A percentile compares a stretch with the other conserved stretches of the same genome.
phyloP scores from a whole-genome alignment of 208 protist genomes.

The Histomonas meleagridis region DNA sequence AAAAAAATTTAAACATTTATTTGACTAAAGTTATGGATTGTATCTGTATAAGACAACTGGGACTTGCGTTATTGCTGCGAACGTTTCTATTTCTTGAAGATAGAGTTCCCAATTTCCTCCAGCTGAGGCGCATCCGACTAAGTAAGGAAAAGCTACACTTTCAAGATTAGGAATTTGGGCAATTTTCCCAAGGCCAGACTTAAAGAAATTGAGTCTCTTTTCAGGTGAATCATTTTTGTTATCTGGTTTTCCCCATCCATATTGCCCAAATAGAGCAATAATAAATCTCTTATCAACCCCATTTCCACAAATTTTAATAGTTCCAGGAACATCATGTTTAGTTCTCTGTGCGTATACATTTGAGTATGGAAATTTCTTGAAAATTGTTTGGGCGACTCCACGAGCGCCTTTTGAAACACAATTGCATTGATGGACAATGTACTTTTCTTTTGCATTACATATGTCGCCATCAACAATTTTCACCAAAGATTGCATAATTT shows the following conservation, averaged over 20 bases:
- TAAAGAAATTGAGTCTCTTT: neutral
- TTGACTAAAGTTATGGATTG: too few species aligned
- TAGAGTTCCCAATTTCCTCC: neutral
- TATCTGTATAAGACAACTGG: constrained; percentile 7
- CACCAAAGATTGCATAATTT: too few species aligned
- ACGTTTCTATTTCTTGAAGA: neutral
- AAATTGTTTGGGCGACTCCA: neutral
- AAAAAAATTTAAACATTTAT: too few species aligned
- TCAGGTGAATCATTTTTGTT: neutral
- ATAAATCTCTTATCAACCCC: neutral
- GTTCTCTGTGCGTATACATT: neutral
- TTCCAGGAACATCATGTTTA: neutral
- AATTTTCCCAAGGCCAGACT: neutral
- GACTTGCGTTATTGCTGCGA: neutral
- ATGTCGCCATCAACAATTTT: neutral
- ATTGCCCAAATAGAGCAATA: neutral
- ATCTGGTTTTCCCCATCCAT: neutral
- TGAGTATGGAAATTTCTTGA: neutral
- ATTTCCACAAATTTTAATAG: neutral
- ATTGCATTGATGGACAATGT: constrained; percentile 24
- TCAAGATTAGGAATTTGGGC: neutral
- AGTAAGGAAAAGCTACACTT: constrained; percentile 13
- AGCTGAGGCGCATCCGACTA: neutral
- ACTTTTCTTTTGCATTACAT: neutral
- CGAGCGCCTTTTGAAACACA: neutral